Conservation (phyloP, 1,284 basidiomycete genomes). For the Ceratobasidium theobromae region DNA sequence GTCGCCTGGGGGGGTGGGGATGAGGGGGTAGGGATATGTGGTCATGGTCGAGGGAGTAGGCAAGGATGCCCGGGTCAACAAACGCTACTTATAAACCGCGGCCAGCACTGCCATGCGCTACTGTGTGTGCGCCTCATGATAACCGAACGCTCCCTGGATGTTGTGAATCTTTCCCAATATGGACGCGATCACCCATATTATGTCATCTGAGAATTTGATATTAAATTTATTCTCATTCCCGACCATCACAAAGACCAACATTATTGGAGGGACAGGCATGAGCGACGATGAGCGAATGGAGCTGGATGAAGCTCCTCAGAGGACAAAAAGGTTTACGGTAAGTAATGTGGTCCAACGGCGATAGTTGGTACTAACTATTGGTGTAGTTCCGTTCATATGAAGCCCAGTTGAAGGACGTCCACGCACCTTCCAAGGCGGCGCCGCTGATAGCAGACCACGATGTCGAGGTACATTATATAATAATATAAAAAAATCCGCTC, state of each 20-base stretch:
- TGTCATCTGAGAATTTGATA: slow-evolving; percentile 8
- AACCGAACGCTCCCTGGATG: too few relatives aligned
- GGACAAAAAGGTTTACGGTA: slow-evolving; percentile 28
- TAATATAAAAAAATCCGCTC: not conserved
- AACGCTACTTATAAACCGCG: too few relatives aligned
- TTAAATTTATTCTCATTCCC: slow-evolving; percentile 18
- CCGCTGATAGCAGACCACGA: slow-evolving; percentile 59
- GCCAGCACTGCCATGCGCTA: too few relatives aligned
- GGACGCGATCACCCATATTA: not conserved
- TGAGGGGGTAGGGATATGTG: not conserved
- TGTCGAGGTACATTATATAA: slow-evolving; percentile 52
- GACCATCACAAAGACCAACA: slow-evolving; percentile 3
- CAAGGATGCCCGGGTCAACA: too few relatives aligned
- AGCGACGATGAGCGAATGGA: slow-evolving; percentile 15
- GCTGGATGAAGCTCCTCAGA: slow-evolving; percentile 6
- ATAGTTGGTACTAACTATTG: not conserved
- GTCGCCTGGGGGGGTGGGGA: not conserved
- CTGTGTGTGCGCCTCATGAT: too few relatives aligned
- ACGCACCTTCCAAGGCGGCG: slow-evolving; percentile 63
- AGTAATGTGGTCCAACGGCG: not conserved
- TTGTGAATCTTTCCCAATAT: too few relatives aligned
- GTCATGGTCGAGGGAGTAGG: too few relatives aligned
- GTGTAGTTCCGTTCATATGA: slow-evolving; percentile 58
- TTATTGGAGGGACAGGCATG: not conserved
- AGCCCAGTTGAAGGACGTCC: slow-evolving; percentile 65